These are phyloP conservation scores for Trichophyton benhamiae DNA, from an alignment of 2,329 filamentous ascomycete species.

Conservation along the genomic window DNA sequence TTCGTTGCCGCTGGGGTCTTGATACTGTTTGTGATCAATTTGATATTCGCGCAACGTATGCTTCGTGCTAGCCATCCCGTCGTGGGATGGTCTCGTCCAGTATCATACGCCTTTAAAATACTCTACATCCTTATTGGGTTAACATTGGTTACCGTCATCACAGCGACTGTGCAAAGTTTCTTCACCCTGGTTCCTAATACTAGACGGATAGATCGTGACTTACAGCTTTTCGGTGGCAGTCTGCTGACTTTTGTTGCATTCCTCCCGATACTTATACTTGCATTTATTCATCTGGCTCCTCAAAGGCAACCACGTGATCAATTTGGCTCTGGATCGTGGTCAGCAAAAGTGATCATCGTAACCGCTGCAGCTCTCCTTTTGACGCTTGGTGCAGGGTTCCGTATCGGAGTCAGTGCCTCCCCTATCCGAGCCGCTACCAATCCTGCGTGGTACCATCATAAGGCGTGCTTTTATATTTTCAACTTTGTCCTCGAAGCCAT, in stretches of 20 bases:
- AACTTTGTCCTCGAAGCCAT: conserved; percentile 63
- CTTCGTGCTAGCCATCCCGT: conserved; percentile 59
- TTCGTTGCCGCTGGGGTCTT: conserved; percentile 64
- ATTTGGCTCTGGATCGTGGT: conserved; percentile 56
- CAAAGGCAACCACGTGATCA: conserved; percentile 39
- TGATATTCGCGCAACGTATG: conserved; percentile 64
- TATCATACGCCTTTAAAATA: conserved; percentile 43
- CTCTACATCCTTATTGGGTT: conserved; percentile 48
- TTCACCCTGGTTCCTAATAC: conserved; percentile 49
- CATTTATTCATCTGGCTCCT: conserved; percentile 37
- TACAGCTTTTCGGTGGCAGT: conserved; percentile 52
- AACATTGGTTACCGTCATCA: conserved; percentile 55
- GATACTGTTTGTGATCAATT: conserved; percentile 63
- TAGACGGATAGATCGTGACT: conserved; percentile 43
- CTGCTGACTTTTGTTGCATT: conserved; percentile 55
- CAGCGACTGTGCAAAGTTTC: conserved; percentile 50
- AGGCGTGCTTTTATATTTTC: conserved; percentile 66
- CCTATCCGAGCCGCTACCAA: conserved; percentile 36
- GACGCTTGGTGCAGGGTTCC: conserved; percentile 56
- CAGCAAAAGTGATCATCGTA: conserved; percentile 55
- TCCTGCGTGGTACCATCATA: conserved; percentile 59
- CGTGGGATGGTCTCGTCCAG: conserved; percentile 53
- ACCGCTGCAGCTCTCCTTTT: conserved; percentile 48
- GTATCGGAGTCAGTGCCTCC: conserved; percentile 48
- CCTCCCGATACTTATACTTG: conserved; percentile 49